Base-by-base conservation (phyloP, 1,139 yeast genomes). In the Taiozyma sp. region DNA sequence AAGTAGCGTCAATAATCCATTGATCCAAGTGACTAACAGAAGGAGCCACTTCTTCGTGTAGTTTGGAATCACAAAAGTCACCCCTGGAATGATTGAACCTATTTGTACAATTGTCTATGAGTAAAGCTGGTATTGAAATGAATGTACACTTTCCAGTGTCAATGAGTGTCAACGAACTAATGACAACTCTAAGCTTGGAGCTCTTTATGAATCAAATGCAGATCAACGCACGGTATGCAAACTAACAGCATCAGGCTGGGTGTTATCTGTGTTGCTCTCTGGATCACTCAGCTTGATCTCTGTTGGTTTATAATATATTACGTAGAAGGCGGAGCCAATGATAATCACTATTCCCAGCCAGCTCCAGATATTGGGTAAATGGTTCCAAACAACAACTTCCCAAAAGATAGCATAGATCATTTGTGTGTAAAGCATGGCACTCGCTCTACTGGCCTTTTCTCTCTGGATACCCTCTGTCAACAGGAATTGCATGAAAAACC, bases 401-500 rank as follows among this genome's bases (percentile, higher is more conserved):
- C 92, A 84, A 38, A 86, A 57, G n/a, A 89, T 70, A 0, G 96
- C 93, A 70, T 86, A 89, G 1, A 90, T 70, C 75, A 91, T 77
- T 61, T 84, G 89, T 3, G 90, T 76, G 66, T 91, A 91, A 7
- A 80, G 72, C 78, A 88, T 84, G 55, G 87, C 75, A 6, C 93
- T 76, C 0, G 92, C 91, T 52, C 89, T 77, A 2, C 91, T 83
- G 1, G 97, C 96, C 51, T 78, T 78, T 55, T 88, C 96, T 53
- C 90, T 72, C 66, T 89, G 96, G 48, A 91, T 78, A 1, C 96
- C 97, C 4, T 90, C 83, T 0, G 97, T 88, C 51, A 88, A 69
- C 32, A 85, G 72, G 60, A 83, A 83, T 66, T 91, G 97, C 83
- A 86, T 87, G 51, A 84, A 69, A 66, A 91, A 91, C 0, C 97